These are phyloP conservation scores for Kalmanozyma brasiliensis DNA, from an alignment of 1,284 basidiomycete species.

Conservation along the genomic window DNA sequence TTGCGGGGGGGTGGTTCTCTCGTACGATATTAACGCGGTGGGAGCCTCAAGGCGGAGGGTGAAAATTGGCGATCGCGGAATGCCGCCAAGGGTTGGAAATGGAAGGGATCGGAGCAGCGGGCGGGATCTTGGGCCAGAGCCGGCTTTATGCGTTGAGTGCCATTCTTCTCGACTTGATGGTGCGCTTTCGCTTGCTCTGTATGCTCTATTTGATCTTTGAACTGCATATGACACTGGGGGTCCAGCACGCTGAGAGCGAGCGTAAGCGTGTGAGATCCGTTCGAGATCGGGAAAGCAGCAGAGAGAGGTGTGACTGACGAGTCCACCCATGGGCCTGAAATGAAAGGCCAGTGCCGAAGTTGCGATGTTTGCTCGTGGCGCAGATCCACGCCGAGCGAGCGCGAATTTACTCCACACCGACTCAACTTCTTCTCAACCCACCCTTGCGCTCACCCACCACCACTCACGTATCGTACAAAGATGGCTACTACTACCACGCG, in stretches of 20 bases:
- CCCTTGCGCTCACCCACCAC: conserved; percentile 4
- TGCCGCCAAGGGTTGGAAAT: background rate
- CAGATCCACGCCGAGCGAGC: background rate
- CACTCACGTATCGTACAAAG: conserved; percentile 4
- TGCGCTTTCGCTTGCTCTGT: too few relatives aligned
- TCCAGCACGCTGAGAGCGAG: too few relatives aligned
- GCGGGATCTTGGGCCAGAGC: background rate
- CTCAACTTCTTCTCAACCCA: conserved; percentile 1
- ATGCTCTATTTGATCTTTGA: too few relatives aligned
- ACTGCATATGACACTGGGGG: too few relatives aligned
- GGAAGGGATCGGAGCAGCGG: conserved; percentile 10
- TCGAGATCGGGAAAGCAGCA: too few relatives aligned
- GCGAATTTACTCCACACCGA: conserved; percentile 1
- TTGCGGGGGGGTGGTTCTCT: too few relatives aligned
- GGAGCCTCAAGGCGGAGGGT: background rate
- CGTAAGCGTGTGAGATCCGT: too few relatives aligned
- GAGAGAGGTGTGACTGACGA: too few relatives aligned
- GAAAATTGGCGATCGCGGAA: background rate
- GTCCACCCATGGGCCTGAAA: too few relatives aligned
- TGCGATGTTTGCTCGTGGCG: background rate
- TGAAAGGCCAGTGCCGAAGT: background rate
- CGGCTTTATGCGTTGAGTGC: conserved; percentile 17
- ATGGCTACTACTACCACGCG: conserved; percentile 52
- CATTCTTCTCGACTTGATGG: background rate
- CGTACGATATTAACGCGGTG: too few relatives aligned